Percentiles rank a stretch among this genome's conserved stretches.
Conservation (phyloP, 2,329 filamentous ascomycete species). For the Endocalyx cinctus region DNA sequence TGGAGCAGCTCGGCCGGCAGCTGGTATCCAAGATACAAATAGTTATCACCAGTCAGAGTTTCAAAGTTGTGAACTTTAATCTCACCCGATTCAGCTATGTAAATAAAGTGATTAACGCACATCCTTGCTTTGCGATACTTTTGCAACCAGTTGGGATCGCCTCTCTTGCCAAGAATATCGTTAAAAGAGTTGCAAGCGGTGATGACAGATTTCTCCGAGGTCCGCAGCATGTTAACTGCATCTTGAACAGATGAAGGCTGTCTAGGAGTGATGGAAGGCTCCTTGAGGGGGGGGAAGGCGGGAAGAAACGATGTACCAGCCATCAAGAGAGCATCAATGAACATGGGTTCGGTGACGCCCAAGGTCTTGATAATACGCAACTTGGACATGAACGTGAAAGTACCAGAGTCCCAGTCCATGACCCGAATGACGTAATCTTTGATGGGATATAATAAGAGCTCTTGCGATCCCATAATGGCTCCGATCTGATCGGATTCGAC, state of each 20-base stretch:
- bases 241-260: constrained; percentile 63
- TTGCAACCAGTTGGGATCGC: constrained; percentile 73
- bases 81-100: constrained; percentile 72
- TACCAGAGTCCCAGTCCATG: constrained; percentile 65
- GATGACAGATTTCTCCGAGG: constrained; percentile 65
- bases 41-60: constrained; percentile 73
- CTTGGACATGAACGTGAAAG: constrained; percentile 61
- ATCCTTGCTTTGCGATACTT: constrained; percentile 83
- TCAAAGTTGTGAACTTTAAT: constrained; percentile 71
- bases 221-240: constrained; percentile 72
- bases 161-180: constrained; percentile 64
- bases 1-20: constrained; percentile 86
- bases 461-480: constrained; percentile 77
- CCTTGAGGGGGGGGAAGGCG: constrained; percentile 72
- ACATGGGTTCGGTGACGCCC: constrained; percentile 62
- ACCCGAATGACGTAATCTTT: constrained; percentile 65
- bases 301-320: constrained; percentile 76
- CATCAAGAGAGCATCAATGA: constrained; percentile 80
- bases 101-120: constrained; percentile 81
- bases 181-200: constrained; percentile 72
- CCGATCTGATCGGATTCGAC: constrained; percentile 63
- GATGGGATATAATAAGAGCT: constrained; percentile 81
- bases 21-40: constrained; percentile 85
- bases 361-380: constrained; percentile 66
- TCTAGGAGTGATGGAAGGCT: constrained; percentile 47